These are phyloP conservation scores for Synchytrium microbalum DNA, from an alignment of 371 early-diverging fungal genomes.

Conservation along the genomic window DNA sequence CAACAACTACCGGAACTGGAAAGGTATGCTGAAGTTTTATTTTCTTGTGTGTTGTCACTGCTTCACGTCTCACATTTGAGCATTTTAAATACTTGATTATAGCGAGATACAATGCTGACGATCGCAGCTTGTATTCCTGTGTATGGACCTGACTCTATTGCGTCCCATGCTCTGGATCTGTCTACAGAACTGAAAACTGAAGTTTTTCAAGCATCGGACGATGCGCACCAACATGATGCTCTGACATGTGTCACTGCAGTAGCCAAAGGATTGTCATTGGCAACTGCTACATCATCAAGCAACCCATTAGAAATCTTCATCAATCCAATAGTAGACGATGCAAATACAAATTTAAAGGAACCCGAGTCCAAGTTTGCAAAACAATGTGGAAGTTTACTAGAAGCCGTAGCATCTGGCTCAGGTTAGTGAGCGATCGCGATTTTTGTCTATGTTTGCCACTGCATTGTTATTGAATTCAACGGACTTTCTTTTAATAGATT, in stretches of 20 bases:
- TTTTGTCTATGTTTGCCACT: too few relatives aligned
- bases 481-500: slow-evolving; percentile 29
- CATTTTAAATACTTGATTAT: slow-evolving; percentile 45
- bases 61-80: slow-evolving; percentile 60
- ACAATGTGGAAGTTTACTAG: slow-evolving; percentile 57
- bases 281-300: slow-evolving; percentile 33
- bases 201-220: slow-evolving; percentile 28
- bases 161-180: slow-evolving; percentile 54
- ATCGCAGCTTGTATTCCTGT: slow-evolving; percentile 69
- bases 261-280: slow-evolving; percentile 27
- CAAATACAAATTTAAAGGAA: slow-evolving; percentile 56
- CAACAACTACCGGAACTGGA: slow-evolving; percentile 76
- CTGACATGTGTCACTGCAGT: slow-evolving; percentile 20
- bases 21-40: slow-evolving; percentile 41
- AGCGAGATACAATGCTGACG: slow-evolving; percentile 82
- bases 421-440: too few relatives aligned
- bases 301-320: slow-evolving; percentile 51
- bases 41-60: slow-evolving; percentile 27
- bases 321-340: slow-evolving; percentile 56
- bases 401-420: slow-evolving; percentile 57
- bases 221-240: not conserved
- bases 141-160: slow-evolving; percentile 56
- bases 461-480: not conserved
- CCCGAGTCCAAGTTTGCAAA: slow-evolving; percentile 66
- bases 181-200: slow-evolving; percentile 63